phyloP scores from a whole-genome alignment of 2,329 filamentous ascomycete genomes.

The Penicillium brevicompactum region DNA sequence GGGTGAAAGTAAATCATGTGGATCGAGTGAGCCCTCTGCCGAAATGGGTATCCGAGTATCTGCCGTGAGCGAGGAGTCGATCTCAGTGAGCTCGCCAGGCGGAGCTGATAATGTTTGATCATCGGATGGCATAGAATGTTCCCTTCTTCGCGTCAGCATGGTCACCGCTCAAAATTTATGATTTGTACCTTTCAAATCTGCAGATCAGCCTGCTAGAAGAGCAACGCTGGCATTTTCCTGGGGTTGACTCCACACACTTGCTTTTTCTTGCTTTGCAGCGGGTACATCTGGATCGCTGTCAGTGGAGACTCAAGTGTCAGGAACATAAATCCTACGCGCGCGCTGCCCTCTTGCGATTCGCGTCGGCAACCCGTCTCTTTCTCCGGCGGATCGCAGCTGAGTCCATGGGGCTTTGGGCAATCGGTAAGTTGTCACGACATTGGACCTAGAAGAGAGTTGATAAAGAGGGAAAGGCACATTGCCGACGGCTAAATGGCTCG shows the following conservation, averaged over 20 bases:
- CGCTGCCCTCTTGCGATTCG: conserved; percentile 37
- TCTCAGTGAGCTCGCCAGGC: not conserved
- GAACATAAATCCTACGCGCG: conserved; percentile 26
- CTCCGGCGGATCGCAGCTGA: conserved; percentile 13
- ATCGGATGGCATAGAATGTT: not conserved
- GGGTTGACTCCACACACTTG: conserved; percentile 33
- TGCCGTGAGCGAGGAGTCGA: not conserved
- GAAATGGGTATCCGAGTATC: not conserved
- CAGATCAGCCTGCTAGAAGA: conserved; percentile 4
- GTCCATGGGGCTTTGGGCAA: not conserved
- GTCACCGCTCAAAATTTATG: not conserved
- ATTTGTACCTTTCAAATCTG: conserved; percentile 19
- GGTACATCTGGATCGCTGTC: conserved; percentile 26
- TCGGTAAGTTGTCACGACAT: not conserved
- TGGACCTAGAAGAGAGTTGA: not conserved
- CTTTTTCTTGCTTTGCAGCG: conserved; percentile 41
- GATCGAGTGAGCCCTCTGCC: conserved; percentile 19
- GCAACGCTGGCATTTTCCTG: conserved; percentile 34
- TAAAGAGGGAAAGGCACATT: not conserved
- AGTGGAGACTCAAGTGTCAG: not conserved
- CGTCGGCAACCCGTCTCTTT: conserved; percentile 34
- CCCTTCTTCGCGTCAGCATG: not conserved
- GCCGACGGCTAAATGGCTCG: not conserved
- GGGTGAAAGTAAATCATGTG: conserved; percentile 20
- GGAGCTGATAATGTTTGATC: not conserved